phyloP scores from a whole-genome alignment of 23 red algal genomes.

The Chondrus crispus region DNA sequence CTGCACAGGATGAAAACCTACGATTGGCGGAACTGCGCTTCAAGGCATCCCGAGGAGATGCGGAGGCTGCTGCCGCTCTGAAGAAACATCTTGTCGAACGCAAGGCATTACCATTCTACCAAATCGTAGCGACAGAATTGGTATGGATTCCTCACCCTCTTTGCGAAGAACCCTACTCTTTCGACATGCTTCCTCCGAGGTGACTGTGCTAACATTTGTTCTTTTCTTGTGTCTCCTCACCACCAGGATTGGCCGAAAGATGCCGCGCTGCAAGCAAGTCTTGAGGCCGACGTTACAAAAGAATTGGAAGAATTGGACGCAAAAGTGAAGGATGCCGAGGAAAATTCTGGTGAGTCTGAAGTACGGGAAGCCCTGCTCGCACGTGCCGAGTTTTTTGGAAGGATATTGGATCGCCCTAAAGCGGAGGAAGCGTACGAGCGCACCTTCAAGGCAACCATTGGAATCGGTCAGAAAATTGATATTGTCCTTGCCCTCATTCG shows the following conservation, averaged over 20 bases:
- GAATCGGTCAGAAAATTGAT: conserved; percentile 90
- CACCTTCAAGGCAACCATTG: conserved; percentile 82
- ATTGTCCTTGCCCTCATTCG: conserved; percentile 79
- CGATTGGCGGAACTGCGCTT: conserved; percentile 72
- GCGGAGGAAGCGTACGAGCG: conserved; percentile 81
- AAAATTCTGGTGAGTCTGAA: conserved; percentile 91
- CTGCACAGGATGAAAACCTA: conserved; percentile 78
- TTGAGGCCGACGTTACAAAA: conserved; percentile 45
- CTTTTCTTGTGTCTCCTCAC: background rate
- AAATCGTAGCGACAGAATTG: conserved; percentile 62
- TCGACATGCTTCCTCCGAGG: background rate
- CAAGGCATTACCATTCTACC: conserved; percentile 75
- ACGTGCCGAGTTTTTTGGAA: conserved; percentile 75
- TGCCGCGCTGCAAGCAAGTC: conserved; percentile 6
- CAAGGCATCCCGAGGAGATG: conserved; percentile 30
- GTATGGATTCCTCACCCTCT: conserved; percentile 18
- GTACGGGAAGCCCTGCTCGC: conserved; percentile 85
- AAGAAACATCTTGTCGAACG: conserved; percentile 69
- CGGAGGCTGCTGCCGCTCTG: conserved; percentile 11
- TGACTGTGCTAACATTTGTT: background rate
- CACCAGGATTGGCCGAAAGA: conserved; percentile 72
- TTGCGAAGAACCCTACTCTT: background rate
- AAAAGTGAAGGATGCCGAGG: conserved; percentile 72
- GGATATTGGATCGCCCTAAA: conserved; percentile 58
- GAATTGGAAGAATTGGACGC: conserved; percentile 60